Percentiles rank a stretch among this genome's conserved stretches.
These are phyloP conservation scores for Picea abies DNA, from an alignment of 83 land plant species.

Conservation along the genomic window DNA sequence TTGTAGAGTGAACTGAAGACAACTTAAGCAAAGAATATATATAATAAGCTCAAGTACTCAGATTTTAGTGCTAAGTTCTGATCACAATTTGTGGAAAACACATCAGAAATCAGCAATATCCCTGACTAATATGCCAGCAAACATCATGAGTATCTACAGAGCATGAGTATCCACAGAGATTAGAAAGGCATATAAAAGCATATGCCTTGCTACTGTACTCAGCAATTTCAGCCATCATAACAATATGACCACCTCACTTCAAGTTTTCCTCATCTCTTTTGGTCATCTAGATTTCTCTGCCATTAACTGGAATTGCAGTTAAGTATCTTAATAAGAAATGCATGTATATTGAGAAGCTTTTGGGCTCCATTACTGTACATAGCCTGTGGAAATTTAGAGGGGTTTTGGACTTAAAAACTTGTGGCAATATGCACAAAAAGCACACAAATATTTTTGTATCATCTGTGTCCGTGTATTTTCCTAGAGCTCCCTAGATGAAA, in stretches of 20 bases:
- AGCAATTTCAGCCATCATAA: background rate
- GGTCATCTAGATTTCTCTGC: background rate
- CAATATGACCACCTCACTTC: constrained; percentile 2
- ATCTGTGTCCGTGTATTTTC: constrained; percentile 8
- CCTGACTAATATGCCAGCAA: background rate
- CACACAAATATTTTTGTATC: background rate
- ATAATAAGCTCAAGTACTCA: constrained; percentile 8
- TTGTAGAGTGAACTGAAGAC: no score
- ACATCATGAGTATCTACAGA: background rate
- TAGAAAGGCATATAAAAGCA: background rate
- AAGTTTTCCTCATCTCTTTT: background rate
- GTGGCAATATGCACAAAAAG: background rate
- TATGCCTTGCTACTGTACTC: background rate
- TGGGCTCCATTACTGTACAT: background rate
- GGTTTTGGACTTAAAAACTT: background rate
- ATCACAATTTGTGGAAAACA: constrained; percentile 12
- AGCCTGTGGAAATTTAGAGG: background rate
- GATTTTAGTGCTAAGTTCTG: background rate
- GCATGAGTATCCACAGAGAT: background rate
- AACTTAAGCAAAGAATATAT: background rate
- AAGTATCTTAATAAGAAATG: background rate
- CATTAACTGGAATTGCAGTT: background rate
- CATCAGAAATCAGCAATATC: constrained; percentile 10
- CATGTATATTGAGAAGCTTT: background rate
- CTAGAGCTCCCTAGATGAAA: constrained; percentile 7